Conservation (phyloP, 2,329 filamentous ascomycete species). For the Scolecobasidium constrictum region DNA sequence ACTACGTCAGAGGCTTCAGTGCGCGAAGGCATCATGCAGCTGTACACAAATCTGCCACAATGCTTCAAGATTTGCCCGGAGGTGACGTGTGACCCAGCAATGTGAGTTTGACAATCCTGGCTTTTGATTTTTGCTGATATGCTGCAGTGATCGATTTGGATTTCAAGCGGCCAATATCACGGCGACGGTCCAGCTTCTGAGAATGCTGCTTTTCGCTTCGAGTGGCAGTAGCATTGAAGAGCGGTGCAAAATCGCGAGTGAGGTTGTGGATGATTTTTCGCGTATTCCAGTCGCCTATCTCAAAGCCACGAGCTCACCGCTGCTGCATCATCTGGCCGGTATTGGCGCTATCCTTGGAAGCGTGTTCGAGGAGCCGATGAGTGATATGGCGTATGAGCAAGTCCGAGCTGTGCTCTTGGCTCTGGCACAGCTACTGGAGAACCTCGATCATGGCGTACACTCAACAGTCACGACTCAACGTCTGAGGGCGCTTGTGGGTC, state of each 20-base stretch:
- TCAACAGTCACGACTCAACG: no score
- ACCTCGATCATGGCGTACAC: constrained; percentile 31
- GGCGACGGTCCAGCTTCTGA: constrained; percentile 36
- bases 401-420: constrained; percentile 31
- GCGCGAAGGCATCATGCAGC: constrained; percentile 18
- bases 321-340: constrained; percentile 38
- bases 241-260: constrained; percentile 35
- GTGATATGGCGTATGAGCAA: constrained; percentile 29
- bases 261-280: constrained; percentile 33
- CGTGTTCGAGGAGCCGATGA: constrained; percentile 34
- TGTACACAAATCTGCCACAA: constrained; percentile 20
- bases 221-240: constrained; percentile 27
- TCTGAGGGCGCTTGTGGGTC: no score
- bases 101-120: no score
- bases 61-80: constrained; percentile 19
- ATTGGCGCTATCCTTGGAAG: constrained; percentile 40
- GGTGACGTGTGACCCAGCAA: constrained; percentile 21
- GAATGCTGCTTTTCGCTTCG: constrained; percentile 33
- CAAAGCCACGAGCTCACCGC: constrained; percentile 36
- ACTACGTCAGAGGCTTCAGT: constrained; percentile 14
- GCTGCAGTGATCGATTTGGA: constrained; percentile 31
- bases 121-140: no score
- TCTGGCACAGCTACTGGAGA: constrained; percentile 35
- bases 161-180: constrained; percentile 42
- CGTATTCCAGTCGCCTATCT: constrained; percentile 34